These are phyloP conservation scores for Aspergillus persii DNA, from an alignment of 2,329 filamentous ascomycete genomes.

Conservation along the genomic window DNA sequence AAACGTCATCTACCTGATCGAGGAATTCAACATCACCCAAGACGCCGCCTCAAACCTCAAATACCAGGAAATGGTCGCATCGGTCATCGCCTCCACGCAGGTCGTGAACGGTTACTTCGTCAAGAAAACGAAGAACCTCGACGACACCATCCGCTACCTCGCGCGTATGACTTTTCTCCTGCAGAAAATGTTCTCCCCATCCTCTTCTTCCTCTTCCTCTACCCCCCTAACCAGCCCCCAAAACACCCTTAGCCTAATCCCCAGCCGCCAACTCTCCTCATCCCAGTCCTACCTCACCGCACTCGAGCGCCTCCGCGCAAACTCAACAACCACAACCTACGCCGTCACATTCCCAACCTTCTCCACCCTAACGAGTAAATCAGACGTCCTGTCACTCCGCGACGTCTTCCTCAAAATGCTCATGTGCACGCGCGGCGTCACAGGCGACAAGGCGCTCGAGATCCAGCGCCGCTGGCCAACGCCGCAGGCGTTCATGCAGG, in stretches of 20 bases:
- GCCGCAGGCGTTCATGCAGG: slow-evolving; percentile 68
- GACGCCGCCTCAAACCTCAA: slow-evolving; percentile 43
- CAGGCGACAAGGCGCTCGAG: slow-evolving; percentile 74
- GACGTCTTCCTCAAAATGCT: slow-evolving; percentile 82
- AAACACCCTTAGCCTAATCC: slow-evolving; percentile 59
- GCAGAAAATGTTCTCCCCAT: slow-evolving; percentile 56
- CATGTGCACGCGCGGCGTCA: slow-evolving; percentile 74
- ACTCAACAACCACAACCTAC: slow-evolving; percentile 34
- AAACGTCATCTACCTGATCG: slow-evolving; percentile 75
- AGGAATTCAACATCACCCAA: slow-evolving; percentile 64
- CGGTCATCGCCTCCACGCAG: slow-evolving; percentile 73
- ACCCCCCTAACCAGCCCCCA: slow-evolving; percentile 2
- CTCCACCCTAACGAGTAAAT: slow-evolving; percentile 70
- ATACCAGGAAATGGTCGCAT: slow-evolving; percentile 66
- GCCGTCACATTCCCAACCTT: slow-evolving; percentile 71
- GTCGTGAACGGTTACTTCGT: slow-evolving; percentile 77
- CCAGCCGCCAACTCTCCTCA: slow-evolving; percentile 58
- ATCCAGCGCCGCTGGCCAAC: slow-evolving; percentile 73
- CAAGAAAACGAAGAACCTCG: slow-evolving; percentile 71
- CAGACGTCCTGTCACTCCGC: slow-evolving; percentile 67
- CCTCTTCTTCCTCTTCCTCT: slow-evolving; percentile 3
- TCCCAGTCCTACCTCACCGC: slow-evolving; percentile 65
- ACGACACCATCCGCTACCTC: slow-evolving; percentile 75
- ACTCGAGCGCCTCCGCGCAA: slow-evolving; percentile 57
- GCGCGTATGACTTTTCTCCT: slow-evolving; percentile 69